Evolutionary conservation across 495 filamentous ascomycete species (phyloP).

Genomic region (Hyaloscypha hepaticicola): DNA sequence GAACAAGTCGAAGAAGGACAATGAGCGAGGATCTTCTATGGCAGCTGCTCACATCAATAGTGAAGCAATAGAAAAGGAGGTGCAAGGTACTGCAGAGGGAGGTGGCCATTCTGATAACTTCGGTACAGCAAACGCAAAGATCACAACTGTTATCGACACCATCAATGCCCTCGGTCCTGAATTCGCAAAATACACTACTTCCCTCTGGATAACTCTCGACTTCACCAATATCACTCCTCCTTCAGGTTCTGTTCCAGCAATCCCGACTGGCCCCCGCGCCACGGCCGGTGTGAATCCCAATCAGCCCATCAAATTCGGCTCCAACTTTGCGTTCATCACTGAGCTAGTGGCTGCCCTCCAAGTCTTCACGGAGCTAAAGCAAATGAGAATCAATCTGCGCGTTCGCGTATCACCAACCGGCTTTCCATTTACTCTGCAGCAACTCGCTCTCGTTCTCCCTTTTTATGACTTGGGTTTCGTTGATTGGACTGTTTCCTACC

Average conservation of each 20-base stretch:
- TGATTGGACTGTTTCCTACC: conserved; percentile 5
- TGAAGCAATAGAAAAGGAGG: neutral
- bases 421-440: neutral
- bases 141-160: conserved; percentile 7
- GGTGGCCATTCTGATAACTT: no score
- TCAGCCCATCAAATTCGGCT: neutral
- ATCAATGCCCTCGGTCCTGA: conserved; percentile 3
- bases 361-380: neutral
- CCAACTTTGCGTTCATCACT: neutral
- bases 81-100: neutral
- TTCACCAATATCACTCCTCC: neutral
- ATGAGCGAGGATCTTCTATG: neutral
- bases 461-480: conserved; percentile 21
- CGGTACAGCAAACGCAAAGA: no score
- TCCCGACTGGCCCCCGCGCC: neutral
- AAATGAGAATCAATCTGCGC: neutral
- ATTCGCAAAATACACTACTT: neutral
- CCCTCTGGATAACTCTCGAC: conserved; percentile 1
- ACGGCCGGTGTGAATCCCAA: neutral
- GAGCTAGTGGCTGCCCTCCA: neutral
- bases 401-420: neutral
- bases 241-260: neutral
- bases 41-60: neutral
- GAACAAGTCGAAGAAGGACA: neutral
- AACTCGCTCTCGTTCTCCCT: conserved; percentile 6